A percentile compares a stretch with the other conserved stretches of the same genome.
phyloP scores from a whole-genome alignment of 306 rosid species.

The Prunus dulcis region DNA sequence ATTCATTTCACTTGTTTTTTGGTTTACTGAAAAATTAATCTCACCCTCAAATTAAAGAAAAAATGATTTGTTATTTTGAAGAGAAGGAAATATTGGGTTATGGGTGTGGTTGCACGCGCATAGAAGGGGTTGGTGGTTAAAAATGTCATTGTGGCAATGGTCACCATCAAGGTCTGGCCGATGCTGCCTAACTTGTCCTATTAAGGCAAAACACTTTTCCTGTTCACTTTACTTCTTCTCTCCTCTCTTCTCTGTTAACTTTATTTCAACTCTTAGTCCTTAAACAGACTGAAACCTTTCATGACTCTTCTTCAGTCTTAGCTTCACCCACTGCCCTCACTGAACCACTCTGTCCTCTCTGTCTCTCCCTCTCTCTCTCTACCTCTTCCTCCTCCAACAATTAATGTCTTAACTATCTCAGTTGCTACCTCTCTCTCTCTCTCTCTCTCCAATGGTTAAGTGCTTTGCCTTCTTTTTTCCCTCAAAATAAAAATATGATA shows the following conservation, averaged over 20 bases:
- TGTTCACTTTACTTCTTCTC: slow-evolving; percentile 9
- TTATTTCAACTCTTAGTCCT: slow-evolving; percentile 31
- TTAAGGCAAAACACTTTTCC: slow-evolving; percentile 42
- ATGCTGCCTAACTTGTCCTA: slow-evolving; percentile 79
- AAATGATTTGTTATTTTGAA: too few relatives aligned
- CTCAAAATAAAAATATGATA: slow-evolving; percentile 10
- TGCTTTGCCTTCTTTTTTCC: not conserved
- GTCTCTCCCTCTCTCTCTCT: not conserved
- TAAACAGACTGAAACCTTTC: not conserved
- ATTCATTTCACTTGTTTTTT: too few relatives aligned
- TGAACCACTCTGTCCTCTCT: not conserved
- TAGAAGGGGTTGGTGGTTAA: not conserved
- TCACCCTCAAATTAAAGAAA: not conserved
- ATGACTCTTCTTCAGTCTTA: not conserved
- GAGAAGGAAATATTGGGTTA: not conserved
- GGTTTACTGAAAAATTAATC: too few relatives aligned
- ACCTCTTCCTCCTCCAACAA: not conserved
- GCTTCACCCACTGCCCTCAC: not conserved
- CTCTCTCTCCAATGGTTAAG: too few relatives aligned
- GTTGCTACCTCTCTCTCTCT: not conserved
- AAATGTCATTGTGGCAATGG: not conserved
- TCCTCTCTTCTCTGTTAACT: not conserved
- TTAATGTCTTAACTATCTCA: slow-evolving; percentile 11
- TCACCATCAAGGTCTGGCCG: slow-evolving; percentile 61
- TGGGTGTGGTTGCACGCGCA: not conserved